Percentiles rank a stretch among this genome's conserved stretches.
Conservation (phyloP, 768 basidiomycete genomes). For the Mycena maculata region DNA sequence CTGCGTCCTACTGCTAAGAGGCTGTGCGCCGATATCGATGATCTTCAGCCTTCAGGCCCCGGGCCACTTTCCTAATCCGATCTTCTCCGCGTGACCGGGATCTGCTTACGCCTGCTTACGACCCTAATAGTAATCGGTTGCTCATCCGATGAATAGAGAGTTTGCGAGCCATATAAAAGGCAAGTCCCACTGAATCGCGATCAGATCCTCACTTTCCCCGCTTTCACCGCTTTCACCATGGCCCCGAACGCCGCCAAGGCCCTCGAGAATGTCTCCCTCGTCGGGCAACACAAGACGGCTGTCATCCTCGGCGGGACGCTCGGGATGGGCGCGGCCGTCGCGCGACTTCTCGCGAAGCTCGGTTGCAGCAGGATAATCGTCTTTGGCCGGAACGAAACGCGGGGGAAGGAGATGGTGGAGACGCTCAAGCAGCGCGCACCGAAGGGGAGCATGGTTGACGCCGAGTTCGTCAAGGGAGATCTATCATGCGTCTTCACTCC, state of each 20-base stretch:
- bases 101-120: no score
- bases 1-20: no score
- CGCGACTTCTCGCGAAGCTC: conserved; percentile 18
- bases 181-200: no score
- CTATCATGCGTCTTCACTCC: background rate
- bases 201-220: no score
- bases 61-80: no score
- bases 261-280: background rate
- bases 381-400: background rate
- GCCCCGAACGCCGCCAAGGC: conserved; percentile 6
- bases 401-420: background rate
- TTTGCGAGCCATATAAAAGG: no score
- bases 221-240: no score
- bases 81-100: no score
- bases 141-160: no score
- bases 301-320: conserved; percentile 16
- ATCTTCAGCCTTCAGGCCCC: no score
- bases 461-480: conserved; percentile 2
- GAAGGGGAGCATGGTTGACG: background rate
- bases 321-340: conserved; percentile 12
- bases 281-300: conserved; percentile 19
- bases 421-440: conserved; percentile 4
- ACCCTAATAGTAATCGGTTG: no score
- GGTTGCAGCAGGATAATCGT: conserved; percentile 13
- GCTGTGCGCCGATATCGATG: no score